These are phyloP conservation scores for Schizonepeta tenuifolia DNA, from an alignment of 257 asterid genomes.

Conservation along the genomic window DNA sequence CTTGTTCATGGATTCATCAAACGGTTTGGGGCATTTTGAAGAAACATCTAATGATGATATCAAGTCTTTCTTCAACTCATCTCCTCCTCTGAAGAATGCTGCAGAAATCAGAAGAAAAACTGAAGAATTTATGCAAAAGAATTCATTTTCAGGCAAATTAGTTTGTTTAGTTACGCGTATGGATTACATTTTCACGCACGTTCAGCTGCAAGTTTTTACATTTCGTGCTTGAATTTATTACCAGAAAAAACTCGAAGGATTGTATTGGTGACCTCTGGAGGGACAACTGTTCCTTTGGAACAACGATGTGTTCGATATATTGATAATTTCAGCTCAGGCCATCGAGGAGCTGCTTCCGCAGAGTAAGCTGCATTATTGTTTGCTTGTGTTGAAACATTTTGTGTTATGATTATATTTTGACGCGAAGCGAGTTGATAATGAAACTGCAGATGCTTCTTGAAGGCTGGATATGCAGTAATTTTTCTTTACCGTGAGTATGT, in stretches of 20 bases:
- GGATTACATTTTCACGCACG: neutral
- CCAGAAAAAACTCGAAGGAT: conserved; percentile 58
- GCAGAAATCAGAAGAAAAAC: too few relatives aligned
- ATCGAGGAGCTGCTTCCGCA: conserved; percentile 95
- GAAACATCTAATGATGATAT: too few relatives aligned
- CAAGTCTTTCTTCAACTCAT: too few relatives aligned
- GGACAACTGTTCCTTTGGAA: conserved; percentile 97
- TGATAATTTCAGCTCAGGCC: conserved; percentile 97
- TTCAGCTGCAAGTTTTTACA: conserved; percentile 2
- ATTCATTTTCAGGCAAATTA: conserved; percentile 51
- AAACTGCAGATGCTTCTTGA: too few relatives aligned
- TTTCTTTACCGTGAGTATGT: conserved; percentile 84
- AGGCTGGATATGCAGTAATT: conserved; percentile 87
- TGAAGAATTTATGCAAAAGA: conserved; percentile 53
- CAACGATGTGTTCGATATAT: conserved; percentile 87
- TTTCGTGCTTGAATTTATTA: conserved; percentile 14
- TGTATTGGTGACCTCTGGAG: conserved; percentile 95
- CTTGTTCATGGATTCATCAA: too few relatives aligned
- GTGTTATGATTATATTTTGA: conserved; percentile 22
- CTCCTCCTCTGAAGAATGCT: too few relatives aligned
- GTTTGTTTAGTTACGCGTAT: too few relatives aligned
- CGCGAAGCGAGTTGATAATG: conserved; percentile 24
- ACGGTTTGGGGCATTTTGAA: too few relatives aligned
- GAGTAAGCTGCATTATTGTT: conserved; percentile 56
- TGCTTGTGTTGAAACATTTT: conserved; percentile 8